Evolutionary conservation across 805 yeast species (phyloP).

Genomic region (Yarrowia sp.): DNA sequence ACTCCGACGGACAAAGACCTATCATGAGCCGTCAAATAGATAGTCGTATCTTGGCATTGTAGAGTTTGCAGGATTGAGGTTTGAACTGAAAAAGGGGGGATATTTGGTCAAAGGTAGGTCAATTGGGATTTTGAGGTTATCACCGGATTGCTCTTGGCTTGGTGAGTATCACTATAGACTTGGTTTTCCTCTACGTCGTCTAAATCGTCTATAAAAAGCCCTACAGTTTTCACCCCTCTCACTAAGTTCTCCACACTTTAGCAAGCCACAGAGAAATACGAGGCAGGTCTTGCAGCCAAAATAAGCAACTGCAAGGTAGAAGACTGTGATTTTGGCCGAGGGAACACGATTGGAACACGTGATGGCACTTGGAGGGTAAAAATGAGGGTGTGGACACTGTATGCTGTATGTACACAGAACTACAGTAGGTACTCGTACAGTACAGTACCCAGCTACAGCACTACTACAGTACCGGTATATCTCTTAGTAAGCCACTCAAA

Average conservation of each 20-base stretch:
- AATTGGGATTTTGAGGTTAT: no score
- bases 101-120: no score
- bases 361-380: no score
- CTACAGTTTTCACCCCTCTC: background rate
- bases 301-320: background rate
- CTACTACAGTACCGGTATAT: no score
- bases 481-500: no score
- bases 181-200: background rate
- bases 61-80: background rate
- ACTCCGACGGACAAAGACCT: background rate
- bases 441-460: no score
- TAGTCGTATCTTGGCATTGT: constrained; percentile 3
- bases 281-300: background rate
- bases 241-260: background rate
- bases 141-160: no score
- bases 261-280: constrained; percentile 8
- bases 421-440: no score
- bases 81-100: background rate
- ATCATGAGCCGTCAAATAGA: background rate
- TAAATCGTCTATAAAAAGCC: background rate
- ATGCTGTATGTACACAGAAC: no score
- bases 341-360: no score
- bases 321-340: background rate
- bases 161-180: background rate
- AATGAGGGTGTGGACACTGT: no score